These are phyloP conservation scores for Daldinia eschscholtzii DNA, from an alignment of 2,329 filamentous ascomycete genomes.

Conservation along the genomic window DNA sequence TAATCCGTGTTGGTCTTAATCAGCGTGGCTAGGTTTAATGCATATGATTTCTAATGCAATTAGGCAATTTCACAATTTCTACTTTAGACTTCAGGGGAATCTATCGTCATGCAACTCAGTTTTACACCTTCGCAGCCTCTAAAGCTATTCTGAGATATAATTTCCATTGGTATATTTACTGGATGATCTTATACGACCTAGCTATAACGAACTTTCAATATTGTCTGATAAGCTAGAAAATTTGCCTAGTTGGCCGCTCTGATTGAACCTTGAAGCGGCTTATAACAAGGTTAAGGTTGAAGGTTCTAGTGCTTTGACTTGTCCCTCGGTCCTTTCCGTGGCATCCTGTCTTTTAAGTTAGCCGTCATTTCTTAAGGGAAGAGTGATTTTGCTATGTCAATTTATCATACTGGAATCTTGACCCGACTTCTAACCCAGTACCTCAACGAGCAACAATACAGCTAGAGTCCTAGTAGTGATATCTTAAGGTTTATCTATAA, in stretches of 20 bases:
- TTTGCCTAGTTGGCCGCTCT: too few species aligned
- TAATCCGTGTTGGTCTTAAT: neutral
- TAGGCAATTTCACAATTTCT: neutral
- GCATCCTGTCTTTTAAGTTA: neutral
- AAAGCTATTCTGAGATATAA: neutral
- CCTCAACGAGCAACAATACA: neutral
- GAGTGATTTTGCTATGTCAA: neutral
- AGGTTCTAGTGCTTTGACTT: neutral
- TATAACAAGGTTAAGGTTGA: too few species aligned
- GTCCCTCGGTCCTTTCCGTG: neutral
- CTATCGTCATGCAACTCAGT: neutral
- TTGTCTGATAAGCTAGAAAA: too few species aligned
- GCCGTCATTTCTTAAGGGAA: neutral
- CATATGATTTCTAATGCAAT: neutral
- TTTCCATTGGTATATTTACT: neutral
- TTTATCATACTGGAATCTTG: neutral
- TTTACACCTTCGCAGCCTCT: neutral
- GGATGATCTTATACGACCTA: too few species aligned
- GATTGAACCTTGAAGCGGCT: too few species aligned
- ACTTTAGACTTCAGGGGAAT: neutral
- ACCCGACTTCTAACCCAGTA: neutral
- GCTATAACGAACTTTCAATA: too few species aligned
- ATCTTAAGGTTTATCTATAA: too few species aligned
- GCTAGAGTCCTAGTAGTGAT: neutral
- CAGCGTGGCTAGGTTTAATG: neutral